Base-by-base conservation (phyloP, 2,329 filamentous ascomycete genomes). In the Colletotrichum somersetense region DNA sequence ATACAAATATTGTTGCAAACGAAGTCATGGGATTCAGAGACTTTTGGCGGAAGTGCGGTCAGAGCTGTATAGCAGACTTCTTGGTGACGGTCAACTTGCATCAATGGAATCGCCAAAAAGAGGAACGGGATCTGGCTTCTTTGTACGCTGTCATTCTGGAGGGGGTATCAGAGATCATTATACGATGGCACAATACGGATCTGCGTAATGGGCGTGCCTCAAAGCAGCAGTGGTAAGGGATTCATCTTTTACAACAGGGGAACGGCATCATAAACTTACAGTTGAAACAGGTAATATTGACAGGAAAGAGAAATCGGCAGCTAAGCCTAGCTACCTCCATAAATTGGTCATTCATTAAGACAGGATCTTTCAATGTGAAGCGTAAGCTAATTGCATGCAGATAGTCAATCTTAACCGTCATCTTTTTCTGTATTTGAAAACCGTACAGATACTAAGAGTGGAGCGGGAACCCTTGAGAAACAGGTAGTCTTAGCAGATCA, bases 41-140 rank as follows among this genome's bases (percentile, higher is more conserved):
- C 12, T 59, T 66, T 33, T 66, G 63, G 63, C n/a, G 63, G 18
- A 30, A 30, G 5, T 8, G 52, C 8, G 63, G 63, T n/a, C 38
- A 66, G 16, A 8, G 5, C 2, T n/a, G 44, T 5, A 10, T 58
- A 6, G n/a, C 53, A 14, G 33, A 50, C 16, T 20, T 6, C 3
- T 10, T 66, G 18, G 5, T 7, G 10, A 30, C 10, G 14, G 16
- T 16, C 4, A 14, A 58, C 16, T 8, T 42, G 8, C 4, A 20
- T n/a, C 18, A 42, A 6, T 66, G 55, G 63, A 16, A 58, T 33
- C 63, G 30, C 10, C 11, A 11, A 5, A 58, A 30, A 2, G 63
- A 66, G 18, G 63, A 66, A 23, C 42, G 55, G 2, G 63, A 66
- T 12, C 30, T 66, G 42, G 55, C 63, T 18, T 44, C 42, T 18